Conservation (phyloP, 805 yeast genomes). For the Sugiyamaella americana region DNA sequence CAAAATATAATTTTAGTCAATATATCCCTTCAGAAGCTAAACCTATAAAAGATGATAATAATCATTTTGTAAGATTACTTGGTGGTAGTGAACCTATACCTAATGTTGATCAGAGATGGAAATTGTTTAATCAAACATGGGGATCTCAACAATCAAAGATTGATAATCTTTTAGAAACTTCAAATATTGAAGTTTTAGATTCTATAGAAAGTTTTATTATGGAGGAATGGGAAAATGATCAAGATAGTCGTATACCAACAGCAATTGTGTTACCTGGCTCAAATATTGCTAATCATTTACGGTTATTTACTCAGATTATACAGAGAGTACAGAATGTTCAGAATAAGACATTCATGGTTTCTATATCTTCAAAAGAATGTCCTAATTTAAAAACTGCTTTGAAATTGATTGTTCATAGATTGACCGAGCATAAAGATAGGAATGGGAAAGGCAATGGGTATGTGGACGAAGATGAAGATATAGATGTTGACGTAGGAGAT, state of each 20-base stretch:
- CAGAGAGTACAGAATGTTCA: slow-evolving; percentile 12
- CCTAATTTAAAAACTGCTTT: slow-evolving; percentile 30
- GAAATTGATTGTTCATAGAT: slow-evolving; percentile 29
- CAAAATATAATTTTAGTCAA: slow-evolving; percentile 2
- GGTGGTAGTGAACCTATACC: slow-evolving; percentile 40
- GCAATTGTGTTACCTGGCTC: slow-evolving; percentile 32
- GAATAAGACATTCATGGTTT: slow-evolving; percentile 18
- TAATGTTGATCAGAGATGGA: slow-evolving; percentile 37
- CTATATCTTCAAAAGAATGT: slow-evolving; percentile 33
- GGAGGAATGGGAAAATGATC: slow-evolving; percentile 16
- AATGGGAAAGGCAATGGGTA: not conserved
- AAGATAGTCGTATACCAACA: slow-evolving; percentile 20
- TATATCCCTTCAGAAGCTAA: slow-evolving; percentile 8
- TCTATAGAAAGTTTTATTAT: slow-evolving; percentile 15
- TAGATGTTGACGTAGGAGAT: slow-evolving; percentile 15
- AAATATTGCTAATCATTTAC: slow-evolving; percentile 30
- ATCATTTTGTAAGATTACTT: slow-evolving; percentile 40
- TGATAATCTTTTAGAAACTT: slow-evolving; percentile 27
- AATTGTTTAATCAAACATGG: slow-evolving; percentile 39
- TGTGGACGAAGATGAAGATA: not conserved
- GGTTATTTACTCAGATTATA: slow-evolving; percentile 25
- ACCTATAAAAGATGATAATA: slow-evolving; percentile 17
- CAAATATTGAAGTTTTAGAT: slow-evolving; percentile 15
- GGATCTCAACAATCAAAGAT: slow-evolving; percentile 30
- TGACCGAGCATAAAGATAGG: slow-evolving; percentile 22